Percentiles rank a stretch among this genome's conserved stretches.
Evolutionary conservation across 2,329 filamentous ascomycete genomes (phyloP).

Genomic region (Colletotrichum sp.): DNA sequence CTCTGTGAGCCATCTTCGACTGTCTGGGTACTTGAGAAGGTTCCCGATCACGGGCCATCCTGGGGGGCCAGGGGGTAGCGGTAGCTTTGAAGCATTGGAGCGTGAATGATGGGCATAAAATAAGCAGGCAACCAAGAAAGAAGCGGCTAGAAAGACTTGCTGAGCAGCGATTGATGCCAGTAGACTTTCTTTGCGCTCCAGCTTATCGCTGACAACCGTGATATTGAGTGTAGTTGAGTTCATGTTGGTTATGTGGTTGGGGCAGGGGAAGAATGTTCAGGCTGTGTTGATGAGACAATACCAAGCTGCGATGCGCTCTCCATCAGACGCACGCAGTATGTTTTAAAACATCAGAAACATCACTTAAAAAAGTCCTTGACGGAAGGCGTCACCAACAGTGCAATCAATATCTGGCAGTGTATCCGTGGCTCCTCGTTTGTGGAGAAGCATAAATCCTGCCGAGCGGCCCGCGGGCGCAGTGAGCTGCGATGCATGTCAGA

Average conservation of each 20-base stretch:
- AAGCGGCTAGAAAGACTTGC: neutral
- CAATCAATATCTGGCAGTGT: neutral
- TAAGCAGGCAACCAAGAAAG: neutral
- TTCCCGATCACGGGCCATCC: neutral
- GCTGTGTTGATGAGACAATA: neutral
- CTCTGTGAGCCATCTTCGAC: neutral
- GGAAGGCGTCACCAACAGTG: neutral
- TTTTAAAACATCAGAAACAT: neutral
- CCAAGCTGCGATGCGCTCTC: neutral
- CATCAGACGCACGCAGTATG: neutral
- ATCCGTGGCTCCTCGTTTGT: neutral
- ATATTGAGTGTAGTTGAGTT: neutral
- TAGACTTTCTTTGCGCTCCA: neutral
- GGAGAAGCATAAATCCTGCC: neutral
- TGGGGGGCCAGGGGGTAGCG: neutral
- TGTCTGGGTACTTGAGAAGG: neutral
- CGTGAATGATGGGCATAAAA: neutral
- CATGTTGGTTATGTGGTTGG: neutral
- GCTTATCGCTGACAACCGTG: neutral
- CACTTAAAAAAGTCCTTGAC: neutral
- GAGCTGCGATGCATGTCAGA: neutral
- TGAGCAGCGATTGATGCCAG: neutral
- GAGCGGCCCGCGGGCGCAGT: neutral
- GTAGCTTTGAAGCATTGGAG: neutral
- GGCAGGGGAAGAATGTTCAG: neutral